Conservation (phyloP, 2,329 filamentous ascomycete species). For the Zymoseptoria tritici region DNA sequence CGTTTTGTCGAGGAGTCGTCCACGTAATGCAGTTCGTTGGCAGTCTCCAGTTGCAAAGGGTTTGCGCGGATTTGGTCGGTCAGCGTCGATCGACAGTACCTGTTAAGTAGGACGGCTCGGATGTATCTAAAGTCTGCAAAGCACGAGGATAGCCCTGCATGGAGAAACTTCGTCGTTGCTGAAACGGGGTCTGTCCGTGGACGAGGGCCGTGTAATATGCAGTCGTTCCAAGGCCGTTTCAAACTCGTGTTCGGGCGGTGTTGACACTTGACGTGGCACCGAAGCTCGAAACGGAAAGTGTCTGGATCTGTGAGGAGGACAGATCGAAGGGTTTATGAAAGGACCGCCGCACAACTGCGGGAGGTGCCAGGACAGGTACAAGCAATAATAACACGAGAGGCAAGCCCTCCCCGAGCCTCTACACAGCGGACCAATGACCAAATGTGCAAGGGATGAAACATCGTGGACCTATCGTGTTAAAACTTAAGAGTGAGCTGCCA, state of each 20-base stretch:
- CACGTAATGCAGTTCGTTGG: constrained; percentile 8
- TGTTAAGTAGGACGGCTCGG: constrained; percentile 15
- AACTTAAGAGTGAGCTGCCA: constrained; percentile 16
- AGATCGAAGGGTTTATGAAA: constrained; percentile 6
- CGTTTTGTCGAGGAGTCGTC: constrained; percentile 1
- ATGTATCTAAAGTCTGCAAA: constrained; percentile 12
- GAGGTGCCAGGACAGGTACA: constrained; percentile 17
- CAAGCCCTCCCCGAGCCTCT: constrained; percentile 17
- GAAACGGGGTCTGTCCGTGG: constrained; percentile 13
- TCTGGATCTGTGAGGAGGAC: constrained; percentile 11
- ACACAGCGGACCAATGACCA: constrained; percentile 21
- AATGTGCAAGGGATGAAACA: constrained; percentile 30
- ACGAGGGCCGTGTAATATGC: constrained; percentile 7
- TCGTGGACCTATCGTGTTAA: constrained; percentile 22
- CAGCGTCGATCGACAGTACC: constrained; percentile 10
- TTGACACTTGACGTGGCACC: constrained; percentile 21
- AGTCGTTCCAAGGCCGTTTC: constrained; percentile 20
- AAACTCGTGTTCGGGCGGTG: constrained; percentile 19
- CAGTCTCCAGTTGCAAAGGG: constrained; percentile 11
- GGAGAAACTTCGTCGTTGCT: constrained; percentile 19
- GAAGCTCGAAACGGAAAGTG: constrained; percentile 17
- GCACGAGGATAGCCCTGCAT: constrained; percentile 18
- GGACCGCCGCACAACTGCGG: constrained; percentile 17
- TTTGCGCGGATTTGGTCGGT: background rate
- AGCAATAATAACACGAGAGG: constrained; percentile 14